Base-by-base conservation (phyloP, 2,329 filamentous ascomycete genomes). In the Hymenoscyphus occultus region DNA sequence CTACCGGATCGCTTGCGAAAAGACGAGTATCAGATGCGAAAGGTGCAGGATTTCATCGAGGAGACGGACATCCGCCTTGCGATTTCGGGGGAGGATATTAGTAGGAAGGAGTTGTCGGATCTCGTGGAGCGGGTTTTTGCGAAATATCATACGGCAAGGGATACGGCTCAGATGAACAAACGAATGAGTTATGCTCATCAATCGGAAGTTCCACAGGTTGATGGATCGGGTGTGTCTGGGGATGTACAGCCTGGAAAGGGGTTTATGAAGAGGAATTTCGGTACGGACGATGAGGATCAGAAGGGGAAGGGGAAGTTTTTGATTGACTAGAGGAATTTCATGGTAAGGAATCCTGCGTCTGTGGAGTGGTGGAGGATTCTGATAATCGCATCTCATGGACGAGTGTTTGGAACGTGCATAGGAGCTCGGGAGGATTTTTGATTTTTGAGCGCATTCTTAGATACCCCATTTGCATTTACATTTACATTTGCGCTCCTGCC, bases 31-130 rank as follows among this genome's bases (percentile, higher is more conserved):
- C 79, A 79, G 56, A 82, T 81, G 69, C 73, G 79, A 0, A 77
- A 79, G 42, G 72, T 84, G 28, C 80, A 81, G 71, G 82, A 83
- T 69, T 84, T 81, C 77, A 82, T 85, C 58, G 83, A 85, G 68
- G 81, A 84, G 74, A 81, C 79, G 0, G 82, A 84, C 69, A 77
- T 80, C 1, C 80, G 82, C 69, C 76, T 54, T 74, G 81, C 65
- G 3, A 60, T 72, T 56, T 65, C 40, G 14, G 68, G 67, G 39
- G 65, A 68, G 12, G 40, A 65, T 14, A 59, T 71, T 2, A 67
- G 51, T 31, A 54, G 62, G 2, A 62, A 69, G 13, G 71, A 74
- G 56, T 51, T 73, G 14, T 64, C 72, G 45, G 57, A 62, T 13
- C 28, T 73, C 28, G 67, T 74, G 1, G 63, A 69, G 56, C 42